Conservation (phyloP, 345 rosid species). For the Bretschneidera sinensis region DNA sequence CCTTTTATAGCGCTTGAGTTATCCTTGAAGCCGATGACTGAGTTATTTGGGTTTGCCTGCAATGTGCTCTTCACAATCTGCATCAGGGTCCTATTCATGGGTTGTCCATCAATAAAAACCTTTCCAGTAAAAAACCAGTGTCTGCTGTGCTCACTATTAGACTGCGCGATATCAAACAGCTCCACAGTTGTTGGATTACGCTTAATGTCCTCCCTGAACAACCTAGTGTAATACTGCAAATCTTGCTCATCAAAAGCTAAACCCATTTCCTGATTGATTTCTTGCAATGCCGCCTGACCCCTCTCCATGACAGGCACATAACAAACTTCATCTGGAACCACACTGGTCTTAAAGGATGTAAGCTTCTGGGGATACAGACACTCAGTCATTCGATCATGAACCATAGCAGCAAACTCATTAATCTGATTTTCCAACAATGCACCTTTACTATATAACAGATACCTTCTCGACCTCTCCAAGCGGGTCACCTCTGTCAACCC, state of each 20-base stretch:
- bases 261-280: slow-evolving; percentile 89
- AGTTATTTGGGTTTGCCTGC: slow-evolving; percentile 74
- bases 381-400: slow-evolving; percentile 92
- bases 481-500: slow-evolving; percentile 74
- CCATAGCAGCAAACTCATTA: slow-evolving; percentile 65
- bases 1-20: slow-evolving; percentile 95
- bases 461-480: slow-evolving; percentile 85
- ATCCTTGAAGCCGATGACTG: slow-evolving; percentile 90
- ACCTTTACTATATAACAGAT: slow-evolving; percentile 58
- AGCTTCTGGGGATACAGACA: slow-evolving; percentile 59
- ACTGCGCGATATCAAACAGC: slow-evolving; percentile 90
- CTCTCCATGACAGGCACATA: slow-evolving; percentile 79
- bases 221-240: slow-evolving; percentile 73
- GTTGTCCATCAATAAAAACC: slow-evolving; percentile 79
- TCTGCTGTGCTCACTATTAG: slow-evolving; percentile 91
- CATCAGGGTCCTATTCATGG: slow-evolving; percentile 77
- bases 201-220: slow-evolving; percentile 67
- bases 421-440: slow-evolving; percentile 48
- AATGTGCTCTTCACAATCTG: slow-evolving; percentile 92
- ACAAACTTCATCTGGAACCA: slow-evolving; percentile 66
- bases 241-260: slow-evolving; percentile 95
- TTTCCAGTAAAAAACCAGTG: slow-evolving; percentile 97
- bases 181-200: slow-evolving; percentile 87
- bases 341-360: slow-evolving; percentile 61
- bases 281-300: slow-evolving; percentile 79